Base-by-base conservation (phyloP, 257 asterid species). In the Fraxinus anomala region DNA sequence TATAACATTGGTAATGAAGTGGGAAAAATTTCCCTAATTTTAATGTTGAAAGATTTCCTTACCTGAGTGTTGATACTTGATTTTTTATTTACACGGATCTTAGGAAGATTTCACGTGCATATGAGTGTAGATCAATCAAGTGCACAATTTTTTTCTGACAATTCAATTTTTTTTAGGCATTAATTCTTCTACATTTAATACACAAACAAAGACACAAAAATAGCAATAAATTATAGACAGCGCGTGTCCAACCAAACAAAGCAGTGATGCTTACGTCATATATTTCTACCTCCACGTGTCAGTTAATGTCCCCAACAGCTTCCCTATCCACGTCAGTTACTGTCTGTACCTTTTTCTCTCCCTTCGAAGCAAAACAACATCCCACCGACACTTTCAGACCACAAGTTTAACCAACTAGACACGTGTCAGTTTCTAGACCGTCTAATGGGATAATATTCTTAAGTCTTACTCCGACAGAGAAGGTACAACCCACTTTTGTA, bases 361-460 rank as follows among this genome's bases (percentile, higher is more conserved):
- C 69, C 69, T 63, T 63, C 6, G 5, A 63, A 63, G 69, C 34
- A 24, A 63, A 56, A 63, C 28, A 63, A 63, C 26, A 24, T 11
- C 34, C 69, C 69, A 63, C 69, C 69, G 69, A 63, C 69, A 63
- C 69, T 63, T 63, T 63, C 6, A 24, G 36, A 23, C 69, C 69
- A 63, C 69, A 24, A 63, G 69, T 23, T 63, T 12, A 63, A 23
- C 19, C 6, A 0, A 26, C 2, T 26, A 1, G 34, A 63, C 34
- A 63, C 69, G 69, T 63, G 69, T 63, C 69, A 11, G 14, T 1
- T 63, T 3, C 34, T 24, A 7, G 17, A 9, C 69, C n/a, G 34
- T 24, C 36, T 9, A n/a, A 3, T 63, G 34, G 68, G 33, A 9
- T 59, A 5, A 8, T 8, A 59, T 59, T 59, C 68, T 59, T 28